phyloP scores from a whole-genome alignment of 805 yeast genomes.

The Metschnikowia gelsemii region DNA sequence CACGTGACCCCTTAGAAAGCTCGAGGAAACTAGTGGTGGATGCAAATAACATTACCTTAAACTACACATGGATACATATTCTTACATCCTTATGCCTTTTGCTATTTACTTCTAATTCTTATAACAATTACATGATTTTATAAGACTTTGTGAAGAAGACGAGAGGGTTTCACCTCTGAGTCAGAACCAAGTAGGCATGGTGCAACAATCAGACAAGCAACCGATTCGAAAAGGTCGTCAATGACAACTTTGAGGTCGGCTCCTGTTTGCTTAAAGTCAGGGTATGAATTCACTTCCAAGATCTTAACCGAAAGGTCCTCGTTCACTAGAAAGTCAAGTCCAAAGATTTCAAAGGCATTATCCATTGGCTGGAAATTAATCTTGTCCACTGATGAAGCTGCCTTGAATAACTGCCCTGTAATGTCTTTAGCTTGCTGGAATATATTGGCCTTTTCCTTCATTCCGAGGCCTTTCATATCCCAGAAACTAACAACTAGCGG shows the following conservation, averaged over 20 bases:
- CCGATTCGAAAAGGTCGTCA: slow-evolving; percentile 60
- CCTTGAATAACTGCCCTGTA: slow-evolving; percentile 69
- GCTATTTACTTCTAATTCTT: too few species aligned
- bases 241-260: slow-evolving; percentile 64
- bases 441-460: slow-evolving; percentile 37
- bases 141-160: slow-evolving; percentile 10
- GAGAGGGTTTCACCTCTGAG: neutral
- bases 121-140: too few species aligned
- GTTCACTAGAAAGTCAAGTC: slow-evolving; percentile 83
- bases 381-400: slow-evolving; percentile 78
- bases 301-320: slow-evolving; percentile 53
- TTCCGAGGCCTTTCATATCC: slow-evolving; percentile 43
- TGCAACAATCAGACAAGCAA: slow-evolving; percentile 29
- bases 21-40: too few species aligned
- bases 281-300: slow-evolving; percentile 88
- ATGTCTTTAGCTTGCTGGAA: slow-evolving; percentile 57
- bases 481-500: slow-evolving; percentile 66
- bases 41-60: too few species aligned
- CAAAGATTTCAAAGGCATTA: slow-evolving; percentile 85
- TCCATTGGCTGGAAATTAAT: slow-evolving; percentile 79
- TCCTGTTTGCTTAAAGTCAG: slow-evolving; percentile 97
- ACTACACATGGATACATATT: too few species aligned
- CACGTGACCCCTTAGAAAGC: slow-evolving; percentile 7
- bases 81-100: too few species aligned
- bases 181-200: neutral